phyloP scores from a whole-genome alignment of 768 basidiomycete species.

The Tylopilus plumbeoviolaceoides region DNA sequence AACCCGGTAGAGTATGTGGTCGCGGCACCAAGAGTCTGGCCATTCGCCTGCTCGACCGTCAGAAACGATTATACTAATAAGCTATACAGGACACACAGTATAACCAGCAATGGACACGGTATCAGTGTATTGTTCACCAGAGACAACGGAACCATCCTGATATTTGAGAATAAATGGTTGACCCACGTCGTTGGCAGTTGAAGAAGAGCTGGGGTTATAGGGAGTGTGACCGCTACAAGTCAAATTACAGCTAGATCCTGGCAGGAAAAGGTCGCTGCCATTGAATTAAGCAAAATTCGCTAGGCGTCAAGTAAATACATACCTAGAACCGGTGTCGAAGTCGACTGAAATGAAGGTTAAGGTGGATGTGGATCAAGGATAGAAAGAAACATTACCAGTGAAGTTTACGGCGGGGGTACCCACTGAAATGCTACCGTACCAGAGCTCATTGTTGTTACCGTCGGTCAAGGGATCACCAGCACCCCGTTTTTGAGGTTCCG shows the following conservation, averaged over 20 bases:
- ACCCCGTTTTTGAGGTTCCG: not conserved
- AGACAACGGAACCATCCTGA: conserved; percentile 32
- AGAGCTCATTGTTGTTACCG: not conserved
- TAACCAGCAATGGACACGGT: conserved; percentile 4
- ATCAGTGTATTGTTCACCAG: conserved; percentile 39
- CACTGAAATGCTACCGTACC: conserved; percentile 11
- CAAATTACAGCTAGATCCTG: not conserved
- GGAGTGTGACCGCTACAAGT: conserved; percentile 26
- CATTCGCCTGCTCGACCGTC: conserved; percentile 1
- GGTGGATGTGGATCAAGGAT: too few species aligned
- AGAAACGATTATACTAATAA: not conserved
- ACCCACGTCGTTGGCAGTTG: conserved; percentile 21
- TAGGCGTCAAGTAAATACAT: not conserved
- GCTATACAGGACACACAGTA: not conserved
- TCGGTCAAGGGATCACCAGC: not conserved
- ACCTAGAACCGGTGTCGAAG: conserved; percentile 29
- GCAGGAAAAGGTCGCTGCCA: conserved; percentile 16
- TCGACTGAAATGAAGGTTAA: conserved; percentile 4
- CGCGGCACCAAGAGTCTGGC: conserved; percentile 8
- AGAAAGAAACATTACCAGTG: not conserved
- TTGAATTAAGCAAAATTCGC: not conserved
- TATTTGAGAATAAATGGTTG: conserved; percentile 29
- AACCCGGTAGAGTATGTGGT: not conserved
- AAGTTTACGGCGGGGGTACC: not conserved
- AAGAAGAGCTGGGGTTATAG: conserved; percentile 21